Evolutionary conservation across 2,329 filamentous ascomycete species (phyloP).

Genomic region (Fusarium sororula): DNA sequence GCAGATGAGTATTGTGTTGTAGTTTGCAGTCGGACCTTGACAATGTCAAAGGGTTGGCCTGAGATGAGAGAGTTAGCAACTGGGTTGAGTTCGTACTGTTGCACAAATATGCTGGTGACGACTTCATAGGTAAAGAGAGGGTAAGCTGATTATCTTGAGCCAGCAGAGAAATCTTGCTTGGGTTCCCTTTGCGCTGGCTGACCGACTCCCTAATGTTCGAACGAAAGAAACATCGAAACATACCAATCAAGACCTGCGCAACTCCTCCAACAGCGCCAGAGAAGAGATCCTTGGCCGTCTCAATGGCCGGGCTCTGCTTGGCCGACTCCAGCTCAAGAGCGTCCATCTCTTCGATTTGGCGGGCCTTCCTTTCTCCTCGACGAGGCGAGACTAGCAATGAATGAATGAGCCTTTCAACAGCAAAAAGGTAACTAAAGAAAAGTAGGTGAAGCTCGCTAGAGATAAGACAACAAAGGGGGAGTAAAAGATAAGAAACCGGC

Average conservation of each 20-base stretch:
- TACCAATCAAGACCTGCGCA: conserved; percentile 92
- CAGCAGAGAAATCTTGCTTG: too few relatives aligned
- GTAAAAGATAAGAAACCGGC: conserved; percentile 11
- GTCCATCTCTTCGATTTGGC: conserved; percentile 39
- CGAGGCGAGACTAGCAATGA: background rate
- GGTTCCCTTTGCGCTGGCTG: background rate
- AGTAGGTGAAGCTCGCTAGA: background rate
- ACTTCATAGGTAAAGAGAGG: conserved; percentile 22
- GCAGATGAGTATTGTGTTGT: conserved; percentile 83
- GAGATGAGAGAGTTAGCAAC: conserved; percentile 1
- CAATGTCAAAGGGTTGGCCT: conserved; percentile 85
- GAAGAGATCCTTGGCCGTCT: conserved; percentile 88
- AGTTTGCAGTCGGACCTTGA: conserved; percentile 97
- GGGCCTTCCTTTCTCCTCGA: background rate
- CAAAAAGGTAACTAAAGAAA: background rate
- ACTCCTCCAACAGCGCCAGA: conserved; percentile 91
- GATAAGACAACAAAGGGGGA: conserved; percentile 1
- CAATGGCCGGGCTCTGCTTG: conserved; percentile 53
- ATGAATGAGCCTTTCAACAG: background rate
- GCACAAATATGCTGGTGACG: background rate
- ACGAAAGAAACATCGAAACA: background rate
- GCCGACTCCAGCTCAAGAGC: conserved; percentile 48
- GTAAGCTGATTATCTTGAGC: conserved; percentile 13
- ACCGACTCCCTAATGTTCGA: background rate
- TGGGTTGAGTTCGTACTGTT: background rate